Evolutionary conservation across 768 basidiomycete species (phyloP).

Genomic region (Hortiboletus flavorubellus): DNA sequence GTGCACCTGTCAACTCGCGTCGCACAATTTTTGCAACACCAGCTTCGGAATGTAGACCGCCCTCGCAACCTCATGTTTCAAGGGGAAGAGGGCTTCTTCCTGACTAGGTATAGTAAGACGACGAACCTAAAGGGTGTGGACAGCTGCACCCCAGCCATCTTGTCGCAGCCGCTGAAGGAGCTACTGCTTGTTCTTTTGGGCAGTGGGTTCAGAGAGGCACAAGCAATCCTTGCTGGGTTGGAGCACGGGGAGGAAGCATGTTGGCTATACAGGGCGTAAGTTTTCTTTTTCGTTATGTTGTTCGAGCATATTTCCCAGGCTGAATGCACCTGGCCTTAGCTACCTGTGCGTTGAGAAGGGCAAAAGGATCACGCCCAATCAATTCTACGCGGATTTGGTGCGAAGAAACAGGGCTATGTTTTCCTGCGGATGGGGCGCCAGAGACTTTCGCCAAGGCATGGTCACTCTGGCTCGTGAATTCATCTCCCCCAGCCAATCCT

Average conservation of each 20-base stretch:
- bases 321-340: neutral
- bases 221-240: neutral
- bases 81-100: neutral
- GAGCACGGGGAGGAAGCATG: neutral
- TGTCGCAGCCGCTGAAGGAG: neutral
- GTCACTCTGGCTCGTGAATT: neutral
- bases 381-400: neutral
- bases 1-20: neutral
- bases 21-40: conserved; percentile 4
- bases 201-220: neutral
- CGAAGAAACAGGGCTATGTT: neutral
- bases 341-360: conserved; percentile 5
- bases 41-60: conserved; percentile 1
- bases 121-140: neutral
- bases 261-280: neutral
- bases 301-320: neutral
- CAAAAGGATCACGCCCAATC: neutral
- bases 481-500: neutral
- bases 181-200: neutral
- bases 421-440: neutral
- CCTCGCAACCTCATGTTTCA: neutral
- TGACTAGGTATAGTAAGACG: neutral
- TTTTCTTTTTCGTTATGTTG: neutral
- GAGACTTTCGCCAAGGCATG: conserved; percentile 6
- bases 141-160: neutral